Base-by-base conservation (phyloP, 2,329 filamentous ascomycete species). In the Amesomyces nigricolor region DNA sequence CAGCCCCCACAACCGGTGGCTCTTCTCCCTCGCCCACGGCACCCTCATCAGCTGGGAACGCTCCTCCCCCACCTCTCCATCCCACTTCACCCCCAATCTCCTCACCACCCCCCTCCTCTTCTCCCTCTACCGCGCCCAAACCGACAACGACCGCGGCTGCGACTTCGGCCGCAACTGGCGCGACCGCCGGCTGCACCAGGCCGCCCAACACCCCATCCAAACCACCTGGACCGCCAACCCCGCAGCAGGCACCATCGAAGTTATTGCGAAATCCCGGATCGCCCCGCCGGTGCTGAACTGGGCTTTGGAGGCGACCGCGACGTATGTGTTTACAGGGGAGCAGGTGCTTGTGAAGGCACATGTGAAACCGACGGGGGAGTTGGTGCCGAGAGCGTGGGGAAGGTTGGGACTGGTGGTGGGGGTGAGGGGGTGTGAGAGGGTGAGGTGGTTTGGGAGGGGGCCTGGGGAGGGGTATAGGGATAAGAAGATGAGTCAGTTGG, bases 381-480 rank as follows among this genome's bases (percentile, higher is more conserved):
- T 76, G 2, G 69, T 80, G 0, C 83, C 83, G 0, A 68, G 72
- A 3, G 85, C 80, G 1, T 76, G 88, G 40, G 82, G 85, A 0
- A 76, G 85, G 14, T 77, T 88, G 56, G 86, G 86, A 0, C 68
- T 88, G 60, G 80, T 67, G n/a, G 75, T 71, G 61, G 77, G 69
- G 11, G 73, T 72, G 61, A 68, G 47, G 47, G 71, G 61, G 16
- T 67, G 75, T 22, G 65, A 70, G 4, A 62, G 65, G 4, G 76
- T 74, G 0, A 68, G 71, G n/a, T 89, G 85, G 85, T 87, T 83
- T 63, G 85, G 86, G 5, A 79, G 82, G 4, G 86, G 86, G 0
- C 82, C 83, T 0, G 81, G 81, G 2, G 84, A 88, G 66, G 80
- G 76, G 10, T 89, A 88, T 71, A 71, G 72, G 14, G 86, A 89